Percentiles rank a stretch among this genome's conserved stretches.
phyloP scores from a whole-genome alignment of 768 basidiomycete species.

The Xanthoconium stramineum region DNA sequence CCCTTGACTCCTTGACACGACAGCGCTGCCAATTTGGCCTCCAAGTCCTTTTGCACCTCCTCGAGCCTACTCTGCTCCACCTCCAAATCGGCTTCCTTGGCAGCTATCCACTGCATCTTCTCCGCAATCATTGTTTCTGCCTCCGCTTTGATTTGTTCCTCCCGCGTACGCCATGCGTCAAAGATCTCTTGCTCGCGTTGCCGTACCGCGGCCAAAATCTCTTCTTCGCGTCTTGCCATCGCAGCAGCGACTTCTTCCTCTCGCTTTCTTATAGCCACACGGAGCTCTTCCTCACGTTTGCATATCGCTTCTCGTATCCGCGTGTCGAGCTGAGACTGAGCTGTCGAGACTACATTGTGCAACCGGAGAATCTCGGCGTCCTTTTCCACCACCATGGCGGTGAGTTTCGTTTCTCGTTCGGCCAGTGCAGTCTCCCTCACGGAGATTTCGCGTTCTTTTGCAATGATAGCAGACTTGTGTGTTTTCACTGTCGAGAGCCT shows the following conservation, averaged over 20 bases:
- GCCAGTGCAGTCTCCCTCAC: slow-evolving; percentile 52
- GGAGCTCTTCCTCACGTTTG: slow-evolving; percentile 66
- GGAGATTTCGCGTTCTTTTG: slow-evolving; percentile 64
- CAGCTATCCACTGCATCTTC: slow-evolving; percentile 45
- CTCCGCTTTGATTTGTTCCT: slow-evolving; percentile 50
- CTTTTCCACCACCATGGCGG: slow-evolving; percentile 47
- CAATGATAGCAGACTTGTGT: slow-evolving; percentile 53
- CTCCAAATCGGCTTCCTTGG: slow-evolving; percentile 51
- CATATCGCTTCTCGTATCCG: slow-evolving; percentile 57
- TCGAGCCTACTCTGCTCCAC: slow-evolving; percentile 50
- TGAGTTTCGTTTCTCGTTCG: slow-evolving; percentile 55
- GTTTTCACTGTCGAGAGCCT: slow-evolving; percentile 66
- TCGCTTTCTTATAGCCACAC: slow-evolving; percentile 58
- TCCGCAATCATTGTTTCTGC: slow-evolving; percentile 40
- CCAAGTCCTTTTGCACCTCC: slow-evolving; percentile 45
- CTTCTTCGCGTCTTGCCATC: slow-evolving; percentile 66
- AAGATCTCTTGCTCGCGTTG: slow-evolving; percentile 61
- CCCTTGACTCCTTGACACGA: slow-evolving; percentile 39
- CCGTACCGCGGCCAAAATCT: slow-evolving; percentile 67
- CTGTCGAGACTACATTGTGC: slow-evolving; percentile 41
- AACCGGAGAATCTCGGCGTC: slow-evolving; percentile 57
- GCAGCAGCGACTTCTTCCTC: slow-evolving; percentile 68
- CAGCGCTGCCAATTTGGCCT: slow-evolving; percentile 42
- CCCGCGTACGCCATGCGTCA: slow-evolving; percentile 54
- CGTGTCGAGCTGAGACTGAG: slow-evolving; percentile 40